phyloP scores from a whole-genome alignment of 495 filamentous ascomycete genomes.

The Ramalina intermedia region DNA sequence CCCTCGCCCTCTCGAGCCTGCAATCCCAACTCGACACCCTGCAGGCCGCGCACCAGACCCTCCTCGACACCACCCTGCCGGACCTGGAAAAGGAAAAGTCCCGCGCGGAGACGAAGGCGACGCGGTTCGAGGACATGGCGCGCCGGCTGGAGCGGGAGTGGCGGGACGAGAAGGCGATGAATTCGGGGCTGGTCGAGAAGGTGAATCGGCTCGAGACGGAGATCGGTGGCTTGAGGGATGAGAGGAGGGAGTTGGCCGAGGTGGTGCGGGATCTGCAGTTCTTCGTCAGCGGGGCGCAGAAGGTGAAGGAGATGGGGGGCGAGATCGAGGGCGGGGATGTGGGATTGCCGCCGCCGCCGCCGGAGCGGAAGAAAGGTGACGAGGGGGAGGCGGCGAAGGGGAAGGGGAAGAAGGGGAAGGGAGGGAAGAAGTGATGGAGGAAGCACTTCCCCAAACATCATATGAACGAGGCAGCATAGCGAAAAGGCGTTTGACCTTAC shows the following conservation, averaged over 20 bases:
- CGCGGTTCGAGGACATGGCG: conserved; percentile 61
- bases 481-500: no score
- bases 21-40: conserved; percentile 37
- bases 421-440: conserved; percentile 6
- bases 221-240: conserved; percentile 38
- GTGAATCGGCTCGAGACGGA: conserved; percentile 51
- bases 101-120: conserved; percentile 50
- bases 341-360: conserved; percentile 21
- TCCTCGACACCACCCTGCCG: conserved; percentile 44
- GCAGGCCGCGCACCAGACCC: conserved; percentile 35
- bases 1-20: conserved; percentile 35
- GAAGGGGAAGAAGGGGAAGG: conserved; percentile 6
- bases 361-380: conserved; percentile 39
- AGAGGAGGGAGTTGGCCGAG: conserved; percentile 55
- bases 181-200: conserved; percentile 58
- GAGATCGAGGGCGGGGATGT: conserved; percentile 39
- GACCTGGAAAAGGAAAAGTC: conserved; percentile 53
- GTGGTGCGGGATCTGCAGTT: conserved; percentile 83
- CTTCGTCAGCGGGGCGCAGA: conserved; percentile 73
- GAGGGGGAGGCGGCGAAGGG: conserved; percentile 22
- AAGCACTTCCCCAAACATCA: no score
- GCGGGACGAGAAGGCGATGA: conserved; percentile 79
- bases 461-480: no score
- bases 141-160: conserved; percentile 60
- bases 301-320: conserved; percentile 52